Evolutionary conservation across 2,329 filamentous ascomycete genomes (phyloP).

Genomic region (Grosmannia huntii): DNA sequence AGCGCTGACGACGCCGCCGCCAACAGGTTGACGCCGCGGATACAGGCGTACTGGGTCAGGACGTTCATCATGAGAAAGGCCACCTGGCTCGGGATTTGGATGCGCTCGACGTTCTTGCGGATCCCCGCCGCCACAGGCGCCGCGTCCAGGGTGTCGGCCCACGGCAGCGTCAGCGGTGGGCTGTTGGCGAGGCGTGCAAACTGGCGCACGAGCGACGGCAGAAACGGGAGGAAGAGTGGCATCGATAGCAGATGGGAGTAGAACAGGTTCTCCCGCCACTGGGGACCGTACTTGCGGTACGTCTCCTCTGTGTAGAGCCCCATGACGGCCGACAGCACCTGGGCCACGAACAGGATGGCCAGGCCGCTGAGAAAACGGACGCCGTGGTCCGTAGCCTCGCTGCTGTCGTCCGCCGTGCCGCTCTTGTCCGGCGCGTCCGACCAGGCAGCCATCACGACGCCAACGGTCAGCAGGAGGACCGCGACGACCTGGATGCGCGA

Average conservation of each 20-base stretch:
- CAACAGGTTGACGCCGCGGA: constrained; percentile 89
- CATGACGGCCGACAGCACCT: constrained; percentile 85
- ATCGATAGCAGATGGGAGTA: constrained; percentile 68
- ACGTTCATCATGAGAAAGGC: constrained; percentile 64
- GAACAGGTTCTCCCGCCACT: constrained; percentile 94
- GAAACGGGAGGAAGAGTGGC: constrained; percentile 62
- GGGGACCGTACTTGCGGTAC: constrained; percentile 71
- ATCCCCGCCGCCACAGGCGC: constrained; percentile 22
- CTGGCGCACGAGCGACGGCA: constrained; percentile 50
- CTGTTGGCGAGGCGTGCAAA: constrained; percentile 52
- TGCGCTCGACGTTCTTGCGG: constrained; percentile 23
- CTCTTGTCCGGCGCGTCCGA: constrained; percentile 74
- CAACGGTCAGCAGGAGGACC: constrained; percentile 70
- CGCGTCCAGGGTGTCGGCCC: constrained; percentile 18
- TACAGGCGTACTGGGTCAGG: constrained; percentile 85
- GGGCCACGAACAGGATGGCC: constrained; percentile 70
- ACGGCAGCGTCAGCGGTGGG: constrained; percentile 39
- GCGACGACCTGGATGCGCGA: constrained; percentile 67
- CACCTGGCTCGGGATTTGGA: constrained; percentile 53
- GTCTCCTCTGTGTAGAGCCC: constrained; percentile 89
- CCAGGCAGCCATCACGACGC: constrained; percentile 79
- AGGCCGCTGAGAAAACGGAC: constrained; percentile 55
- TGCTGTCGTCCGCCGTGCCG: constrained; percentile 9
- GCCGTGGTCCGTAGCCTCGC: constrained; percentile 16
- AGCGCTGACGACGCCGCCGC: constrained; percentile 80